Conservation (phyloP, 2,329 filamentous ascomycete genomes). For the Nakataea oryzae region DNA sequence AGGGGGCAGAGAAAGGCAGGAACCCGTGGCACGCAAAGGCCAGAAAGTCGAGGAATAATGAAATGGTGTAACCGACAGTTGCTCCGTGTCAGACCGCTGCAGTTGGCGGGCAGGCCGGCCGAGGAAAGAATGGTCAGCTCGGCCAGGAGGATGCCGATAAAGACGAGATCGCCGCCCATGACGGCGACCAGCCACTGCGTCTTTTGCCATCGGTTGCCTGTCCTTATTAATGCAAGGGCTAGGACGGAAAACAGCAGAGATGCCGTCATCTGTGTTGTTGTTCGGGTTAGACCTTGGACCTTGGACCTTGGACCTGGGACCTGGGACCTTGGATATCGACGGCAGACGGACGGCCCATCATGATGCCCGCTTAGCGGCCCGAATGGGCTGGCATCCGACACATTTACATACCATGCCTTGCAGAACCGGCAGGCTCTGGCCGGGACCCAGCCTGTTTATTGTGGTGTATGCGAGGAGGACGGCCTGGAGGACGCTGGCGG, state of each 20-base stretch:
- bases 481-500: slow-evolving; percentile 21
- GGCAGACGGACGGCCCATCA: too few relatives aligned
- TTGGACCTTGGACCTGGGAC: background rate
- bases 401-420: slow-evolving; percentile 22
- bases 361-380: too few relatives aligned
- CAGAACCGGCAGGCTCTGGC: slow-evolving; percentile 17
- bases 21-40: background rate
- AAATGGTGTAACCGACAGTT: slow-evolving; percentile 10
- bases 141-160: slow-evolving; percentile 18
- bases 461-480: slow-evolving; percentile 21
- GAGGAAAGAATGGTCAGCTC: slow-evolving; percentile 22
- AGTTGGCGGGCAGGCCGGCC: slow-evolving; percentile 22
- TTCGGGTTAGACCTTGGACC: background rate
- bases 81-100: slow-evolving; percentile 18
- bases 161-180: slow-evolving; percentile 19
- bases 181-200: slow-evolving; percentile 16
- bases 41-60: background rate
- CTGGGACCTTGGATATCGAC: too few relatives aligned
- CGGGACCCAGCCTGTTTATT: slow-evolving; percentile 14
- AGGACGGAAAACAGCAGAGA: slow-evolving; percentile 18
- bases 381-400: background rate
- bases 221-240: slow-evolving; percentile 20
- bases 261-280: slow-evolving; percentile 5
- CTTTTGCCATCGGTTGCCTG: slow-evolving; percentile 14
- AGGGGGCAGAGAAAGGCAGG: too few relatives aligned